Base-by-base conservation (phyloP, 805 yeast species). In the baker's yeast (Saccharomyces cerevisiae) region DNA sequence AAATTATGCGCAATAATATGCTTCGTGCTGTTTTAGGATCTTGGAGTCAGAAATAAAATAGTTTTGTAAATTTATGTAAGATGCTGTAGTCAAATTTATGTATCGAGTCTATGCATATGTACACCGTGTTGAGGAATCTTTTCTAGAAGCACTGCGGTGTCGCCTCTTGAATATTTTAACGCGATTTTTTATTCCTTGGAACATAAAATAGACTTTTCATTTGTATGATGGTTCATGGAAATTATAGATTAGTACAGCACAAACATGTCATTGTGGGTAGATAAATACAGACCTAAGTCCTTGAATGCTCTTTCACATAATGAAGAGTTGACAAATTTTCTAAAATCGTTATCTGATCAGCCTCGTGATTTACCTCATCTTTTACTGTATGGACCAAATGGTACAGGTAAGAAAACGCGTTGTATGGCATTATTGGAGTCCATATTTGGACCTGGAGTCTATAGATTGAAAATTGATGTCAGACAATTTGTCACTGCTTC, bases 331-430 rank as follows among this genome's bases (percentile, higher is more conserved):
- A 82, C 96, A 0, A 69, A 74, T 41, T 79, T 85, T 55, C 73
- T 94, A 36, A 70, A 73, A 48, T 82, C 94, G 2, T 49, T 64
- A n/a, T 53, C 70, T 3, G 55, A 62, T 22, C 68, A 65, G 46
- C 66, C 68, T 41, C 57, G 64, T 67, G 97, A 94, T 68, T 84
- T 94, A 64, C 99, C 99, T 1, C 99, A 94, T 73, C 70, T 94
- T 49, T 73, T 94, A 28, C 80, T 94, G 2, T 92, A 92, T 67
- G 99, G 99, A 0, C 98, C 99, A 1, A 83, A 90, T 41, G 99
- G 99, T 4, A 89, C 96, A 14, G 99, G 99, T 55, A 94, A 94
- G 68, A 95, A 94, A 74, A 94, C 99, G 9, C 80, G 99, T 59
- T 87, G 90, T 6, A 78, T 89, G 70, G 83, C 95, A 6, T 77